Percentiles rank a stretch among this genome's conserved stretches.
Evolutionary conservation across 352 stramenopile genomes (phyloP).

Genomic region (Aphanomyces euteiches): DNA sequence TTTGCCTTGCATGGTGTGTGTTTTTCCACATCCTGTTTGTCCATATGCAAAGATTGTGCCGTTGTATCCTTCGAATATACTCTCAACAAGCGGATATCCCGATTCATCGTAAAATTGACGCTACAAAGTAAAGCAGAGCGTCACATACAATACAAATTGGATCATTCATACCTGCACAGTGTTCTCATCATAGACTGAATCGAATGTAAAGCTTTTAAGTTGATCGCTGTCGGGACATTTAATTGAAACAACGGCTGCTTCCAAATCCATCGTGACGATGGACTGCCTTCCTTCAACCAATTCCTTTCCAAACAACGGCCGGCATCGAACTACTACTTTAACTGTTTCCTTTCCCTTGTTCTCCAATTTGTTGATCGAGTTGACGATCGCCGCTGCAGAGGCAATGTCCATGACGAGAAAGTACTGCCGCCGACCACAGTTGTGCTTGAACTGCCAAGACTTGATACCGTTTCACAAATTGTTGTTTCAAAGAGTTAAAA

Average conservation of each 20-base stretch:
- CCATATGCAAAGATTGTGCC: constrained; percentile 91
- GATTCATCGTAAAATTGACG: constrained; percentile 85
- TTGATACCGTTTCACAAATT: no score
- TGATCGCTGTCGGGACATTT: constrained; percentile 69
- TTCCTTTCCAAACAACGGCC: constrained; percentile 83
- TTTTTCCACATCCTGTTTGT: constrained; percentile 82
- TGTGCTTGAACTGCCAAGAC: no score
- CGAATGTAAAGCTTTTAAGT: constrained; percentile 87
- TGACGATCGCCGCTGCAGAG: constrained; percentile 28
- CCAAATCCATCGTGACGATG: constrained; percentile 74
- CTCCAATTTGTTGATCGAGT: constrained; percentile 16
- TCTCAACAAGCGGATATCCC: constrained; percentile 83
- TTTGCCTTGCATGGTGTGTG: constrained; percentile 82
- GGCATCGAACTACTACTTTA: constrained; percentile 86
- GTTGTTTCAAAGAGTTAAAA: constrained; percentile 1
- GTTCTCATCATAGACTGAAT: constrained; percentile 86
- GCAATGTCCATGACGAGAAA: constrained; percentile 23
- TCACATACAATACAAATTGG: not conserved
- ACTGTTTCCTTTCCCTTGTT: constrained; percentile 78
- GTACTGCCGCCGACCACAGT: not conserved
- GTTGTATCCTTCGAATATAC: constrained; percentile 89
- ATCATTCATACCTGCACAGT: constrained; percentile 44
- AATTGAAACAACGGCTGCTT: constrained; percentile 65
- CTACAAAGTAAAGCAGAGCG: constrained; percentile 31
- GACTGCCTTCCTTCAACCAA: constrained; percentile 71